A percentile compares a stretch with the other conserved stretches of the same genome.
phyloP scores from a whole-genome alignment of 331 rosid genomes.

The Rhamnella rubrinervis region DNA sequence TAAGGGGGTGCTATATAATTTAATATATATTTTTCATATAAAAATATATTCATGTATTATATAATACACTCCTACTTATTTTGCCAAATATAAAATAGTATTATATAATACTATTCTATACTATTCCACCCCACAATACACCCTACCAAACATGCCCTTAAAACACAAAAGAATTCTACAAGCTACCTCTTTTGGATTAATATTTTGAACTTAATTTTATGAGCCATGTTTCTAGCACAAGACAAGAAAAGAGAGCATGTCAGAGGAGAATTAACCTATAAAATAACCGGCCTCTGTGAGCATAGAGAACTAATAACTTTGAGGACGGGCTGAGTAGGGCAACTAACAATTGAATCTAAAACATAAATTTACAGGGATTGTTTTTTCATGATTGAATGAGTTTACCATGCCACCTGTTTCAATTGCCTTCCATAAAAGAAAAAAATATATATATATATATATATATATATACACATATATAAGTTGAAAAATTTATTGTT shows the following conservation, averaged over 20 bases:
- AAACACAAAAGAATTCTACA: no score
- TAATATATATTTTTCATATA: no score
- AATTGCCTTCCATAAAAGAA: background rate
- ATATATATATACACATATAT: no score
- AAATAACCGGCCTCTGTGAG: background rate
- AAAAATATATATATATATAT: background rate
- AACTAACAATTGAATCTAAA: background rate
- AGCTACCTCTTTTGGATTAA: no score
- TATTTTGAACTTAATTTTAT: no score
- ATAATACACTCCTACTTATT: no score
- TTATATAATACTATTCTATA: no score
- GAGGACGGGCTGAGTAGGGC: background rate
- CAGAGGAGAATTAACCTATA: background rate
- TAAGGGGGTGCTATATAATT: no score
- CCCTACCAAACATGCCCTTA: no score
- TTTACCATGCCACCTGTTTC: background rate
- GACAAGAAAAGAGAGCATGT: background rate
- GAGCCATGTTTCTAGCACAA: background rate
- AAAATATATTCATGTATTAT: no score
- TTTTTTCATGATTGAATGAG: background rate
- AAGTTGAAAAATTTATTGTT: slow-evolving; percentile 8
- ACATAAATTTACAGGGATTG: background rate
- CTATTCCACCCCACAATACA: no score
- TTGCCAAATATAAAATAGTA: no score
- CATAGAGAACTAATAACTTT: background rate